Percentiles rank a stretch among this genome's conserved stretches.
phyloP scores from a whole-genome alignment of 495 filamentous ascomycete species.

The Daldinia caldariorum region DNA sequence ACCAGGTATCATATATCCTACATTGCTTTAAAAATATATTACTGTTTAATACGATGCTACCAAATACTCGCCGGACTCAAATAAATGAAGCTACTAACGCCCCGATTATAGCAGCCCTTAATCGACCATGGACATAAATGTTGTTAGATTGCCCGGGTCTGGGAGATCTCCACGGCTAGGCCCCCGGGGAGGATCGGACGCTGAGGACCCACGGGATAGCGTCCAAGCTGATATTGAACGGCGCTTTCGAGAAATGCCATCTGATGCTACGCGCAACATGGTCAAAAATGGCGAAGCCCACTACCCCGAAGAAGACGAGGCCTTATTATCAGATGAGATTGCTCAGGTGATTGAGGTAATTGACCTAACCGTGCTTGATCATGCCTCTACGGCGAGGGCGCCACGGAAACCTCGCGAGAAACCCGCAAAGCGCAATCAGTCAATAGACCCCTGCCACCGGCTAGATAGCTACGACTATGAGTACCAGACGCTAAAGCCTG shows the following conservation, averaged over 20 bases:
- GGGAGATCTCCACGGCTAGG: neutral
- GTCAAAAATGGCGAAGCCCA: conserved; percentile 11
- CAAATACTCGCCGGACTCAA: neutral
- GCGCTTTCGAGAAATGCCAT: conserved; percentile 25
- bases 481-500: conserved; percentile 38
- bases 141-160: neutral
- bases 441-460: neutral
- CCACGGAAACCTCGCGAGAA: conserved; percentile 10
- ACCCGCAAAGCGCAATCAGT: conserved; percentile 24
- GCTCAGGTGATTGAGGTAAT: conserved; percentile 43
- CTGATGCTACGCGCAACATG: neutral
- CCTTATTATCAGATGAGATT: conserved; percentile 18
- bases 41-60: neutral
- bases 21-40: too few species aligned
- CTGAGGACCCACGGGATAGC: conserved; percentile 18
- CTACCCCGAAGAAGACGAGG: conserved; percentile 23
- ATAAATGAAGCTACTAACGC: neutral
- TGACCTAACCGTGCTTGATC: conserved; percentile 9
- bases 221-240: conserved; percentile 31
- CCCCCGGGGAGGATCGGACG: conserved; percentile 11
- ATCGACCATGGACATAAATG: neutral
- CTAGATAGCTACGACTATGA: conserved; percentile 38
- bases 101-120: neutral
- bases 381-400: neutral
- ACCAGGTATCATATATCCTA: neutral